Evolutionary conservation across 2,329 filamentous ascomycete genomes (phyloP).

Genomic region (Colletotrichum cordylinicola): DNA sequence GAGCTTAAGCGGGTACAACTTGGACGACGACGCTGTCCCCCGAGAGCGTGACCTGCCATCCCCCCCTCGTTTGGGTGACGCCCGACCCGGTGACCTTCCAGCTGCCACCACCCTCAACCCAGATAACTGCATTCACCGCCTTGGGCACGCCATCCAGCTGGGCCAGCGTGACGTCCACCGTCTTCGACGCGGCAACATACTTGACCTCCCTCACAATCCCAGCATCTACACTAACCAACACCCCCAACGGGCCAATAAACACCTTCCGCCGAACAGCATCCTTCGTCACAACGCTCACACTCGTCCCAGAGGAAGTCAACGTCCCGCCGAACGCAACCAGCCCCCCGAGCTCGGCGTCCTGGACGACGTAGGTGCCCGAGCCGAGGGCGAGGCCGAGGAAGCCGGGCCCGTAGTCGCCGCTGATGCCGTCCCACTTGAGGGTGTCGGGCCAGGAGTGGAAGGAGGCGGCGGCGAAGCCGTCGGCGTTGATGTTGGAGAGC

Average conservation of each 20-base stretch:
- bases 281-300: slow-evolving; percentile 41
- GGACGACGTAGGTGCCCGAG: slow-evolving; percentile 53
- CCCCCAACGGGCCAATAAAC: slow-evolving; percentile 51
- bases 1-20: slow-evolving; percentile 33
- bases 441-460: slow-evolving; percentile 64
- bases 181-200: slow-evolving; percentile 30
- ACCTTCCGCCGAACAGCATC: slow-evolving; percentile 53
- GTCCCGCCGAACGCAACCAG: slow-evolving; percentile 55
- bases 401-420: slow-evolving; percentile 61
- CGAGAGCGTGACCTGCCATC: slow-evolving; percentile 16
- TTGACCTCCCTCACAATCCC: slow-evolving; percentile 44
- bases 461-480: slow-evolving; percentile 58
- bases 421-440: slow-evolving; percentile 61
- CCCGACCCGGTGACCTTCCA: slow-evolving; percentile 16
- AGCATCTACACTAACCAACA: slow-evolving; percentile 46
- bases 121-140: slow-evolving; percentile 35
- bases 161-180: slow-evolving; percentile 32
- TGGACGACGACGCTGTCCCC: background rate
- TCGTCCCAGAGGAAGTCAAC: slow-evolving; percentile 27
- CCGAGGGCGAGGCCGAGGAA: slow-evolving; percentile 58
- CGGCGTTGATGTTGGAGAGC: slow-evolving; percentile 59
- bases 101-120: slow-evolving; percentile 32
- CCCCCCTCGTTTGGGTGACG: slow-evolving; percentile 22
- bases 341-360: slow-evolving; percentile 51
- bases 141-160: slow-evolving; percentile 33